Base-by-base conservation (phyloP, 1,139 yeast genomes). In the Scheffersomyces illinoinensis region DNA sequence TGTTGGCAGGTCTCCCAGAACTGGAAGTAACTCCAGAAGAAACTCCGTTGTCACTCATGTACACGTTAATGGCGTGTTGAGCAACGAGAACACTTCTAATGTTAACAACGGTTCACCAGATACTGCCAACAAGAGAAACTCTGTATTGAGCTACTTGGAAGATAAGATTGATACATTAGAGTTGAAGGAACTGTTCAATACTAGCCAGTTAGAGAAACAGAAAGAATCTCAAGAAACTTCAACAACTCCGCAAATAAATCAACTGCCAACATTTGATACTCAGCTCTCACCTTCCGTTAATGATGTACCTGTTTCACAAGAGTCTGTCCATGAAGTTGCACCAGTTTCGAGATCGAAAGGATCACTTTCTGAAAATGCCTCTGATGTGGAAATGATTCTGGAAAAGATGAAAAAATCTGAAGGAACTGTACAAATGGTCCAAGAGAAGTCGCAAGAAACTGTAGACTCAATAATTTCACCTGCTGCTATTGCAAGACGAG, bases 161-260 rank as follows among this genome's bases (percentile, higher is more conserved):
- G 84, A 80, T 65, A 79, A 77, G 66, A 81, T 81, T 71, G 84
- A 80, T 56, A 73, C 76, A 18, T 71, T 79, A 60, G 85, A 81
- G 54, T 71, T 78, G 59, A 68, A 71, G 17, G 78, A 75, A 43
- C 73, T 66, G 65, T 62, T 63, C 52, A 53, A 49, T 21, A 70
- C 69, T 48, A 70, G 74, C 58, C 75, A 76, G 1, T 58, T 61
- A 56, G 67, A 61, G 58, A 56, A 56, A 8, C 56, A 56, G 8
- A 62, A 59, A 21, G 50, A 53, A 52, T 54, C 50, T 43, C 49
- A 58, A 2, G 63, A 61, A n/a, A 61, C 62, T 23, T 56, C 56
- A n/a, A 57, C 61, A 12, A 75, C 78, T 10, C 79, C 79, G 1
- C 72, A 73, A 58, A 71, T 74, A 39, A 71, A 72, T 59, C 78